Evolutionary conservation across 768 basidiomycete species (phyloP).

Genomic region (Infundibulicybe gibba): DNA sequence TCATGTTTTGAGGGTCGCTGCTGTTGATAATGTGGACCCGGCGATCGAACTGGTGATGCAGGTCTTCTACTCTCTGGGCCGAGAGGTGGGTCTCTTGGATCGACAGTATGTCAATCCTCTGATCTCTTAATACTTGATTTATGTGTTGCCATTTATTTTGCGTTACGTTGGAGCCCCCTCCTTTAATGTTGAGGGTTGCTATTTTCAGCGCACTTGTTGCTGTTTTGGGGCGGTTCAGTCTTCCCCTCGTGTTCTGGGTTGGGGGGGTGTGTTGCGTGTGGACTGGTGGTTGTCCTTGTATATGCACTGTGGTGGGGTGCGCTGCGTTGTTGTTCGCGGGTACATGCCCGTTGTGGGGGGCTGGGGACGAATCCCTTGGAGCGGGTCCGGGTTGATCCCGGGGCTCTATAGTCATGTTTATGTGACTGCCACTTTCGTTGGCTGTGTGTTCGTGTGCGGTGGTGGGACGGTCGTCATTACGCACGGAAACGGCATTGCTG

Average conservation of each 20-base stretch:
- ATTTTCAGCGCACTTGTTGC: conserved; percentile 2
- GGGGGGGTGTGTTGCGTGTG: background rate
- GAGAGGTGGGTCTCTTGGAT: conserved; percentile 29
- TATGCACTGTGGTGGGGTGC: too few species aligned
- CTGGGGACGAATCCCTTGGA: too few species aligned
- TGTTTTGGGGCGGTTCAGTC: background rate
- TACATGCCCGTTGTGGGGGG: too few species aligned
- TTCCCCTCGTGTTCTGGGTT: background rate
- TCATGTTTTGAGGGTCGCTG: conserved; percentile 9
- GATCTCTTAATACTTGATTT: conserved; percentile 17
- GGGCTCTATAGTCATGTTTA: too few species aligned
- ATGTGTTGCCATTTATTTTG: conserved; percentile 20
- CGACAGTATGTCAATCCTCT: conserved; percentile 21
- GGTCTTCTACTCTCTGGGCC: background rate
- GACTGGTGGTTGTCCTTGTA: too few species aligned
- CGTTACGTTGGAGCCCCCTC: conserved; percentile 4
- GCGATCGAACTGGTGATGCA: conserved; percentile 3
- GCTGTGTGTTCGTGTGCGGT: too few species aligned
- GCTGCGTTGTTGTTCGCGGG: background rate
- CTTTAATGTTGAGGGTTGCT: conserved; percentile 20
- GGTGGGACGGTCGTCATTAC: too few species aligned
- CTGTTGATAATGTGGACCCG: conserved; percentile 15
- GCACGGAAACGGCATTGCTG: too few species aligned
- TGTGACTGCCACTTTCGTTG: too few species aligned
- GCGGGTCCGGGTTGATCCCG: too few species aligned